Evolutionary conservation across 371 early-diverging fungal species (phyloP).

Genomic region (Mycotypha africana): DNA sequence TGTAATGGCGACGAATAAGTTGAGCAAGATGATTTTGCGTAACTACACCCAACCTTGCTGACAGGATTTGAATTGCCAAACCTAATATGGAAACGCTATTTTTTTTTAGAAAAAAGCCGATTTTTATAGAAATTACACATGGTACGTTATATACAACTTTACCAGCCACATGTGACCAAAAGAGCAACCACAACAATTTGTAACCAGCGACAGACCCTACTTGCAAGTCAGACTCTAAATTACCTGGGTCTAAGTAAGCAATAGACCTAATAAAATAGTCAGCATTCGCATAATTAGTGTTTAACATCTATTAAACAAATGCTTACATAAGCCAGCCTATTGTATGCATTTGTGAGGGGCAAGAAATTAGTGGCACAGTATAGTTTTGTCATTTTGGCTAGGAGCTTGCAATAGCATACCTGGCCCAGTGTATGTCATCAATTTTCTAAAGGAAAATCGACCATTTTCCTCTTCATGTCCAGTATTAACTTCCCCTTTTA

Average conservation of each 20-base stretch:
- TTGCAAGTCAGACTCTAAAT: slow-evolving; percentile 69
- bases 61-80: slow-evolving; percentile 58
- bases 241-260: slow-evolving; percentile 74
- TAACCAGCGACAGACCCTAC: slow-evolving; percentile 64
- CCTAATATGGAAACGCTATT: slow-evolving; percentile 20
- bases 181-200: slow-evolving; percentile 58
- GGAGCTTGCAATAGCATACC: slow-evolving; percentile 17
- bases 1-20: slow-evolving; percentile 45
- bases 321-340: slow-evolving; percentile 42
- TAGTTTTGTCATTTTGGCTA: background rate
- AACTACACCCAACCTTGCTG: slow-evolving; percentile 66
- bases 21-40: slow-evolving; percentile 69
- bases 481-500: slow-evolving; percentile 33
- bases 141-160: background rate
- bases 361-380: too few relatives aligned
- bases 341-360: too few relatives aligned
- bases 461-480: slow-evolving; percentile 10
- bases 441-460: slow-evolving; percentile 35
- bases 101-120: too few relatives aligned
- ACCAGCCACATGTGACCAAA: slow-evolving; percentile 56
- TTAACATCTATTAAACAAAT: too few relatives aligned
- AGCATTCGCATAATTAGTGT: too few relatives aligned
- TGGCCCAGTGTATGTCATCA: slow-evolving; percentile 49
- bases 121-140: background rate
- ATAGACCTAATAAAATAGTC: slow-evolving; percentile 50